These are phyloP conservation scores for Sextonia rubra DNA, from an alignment of 164 flowering plant species.

Conservation along the genomic window DNA sequence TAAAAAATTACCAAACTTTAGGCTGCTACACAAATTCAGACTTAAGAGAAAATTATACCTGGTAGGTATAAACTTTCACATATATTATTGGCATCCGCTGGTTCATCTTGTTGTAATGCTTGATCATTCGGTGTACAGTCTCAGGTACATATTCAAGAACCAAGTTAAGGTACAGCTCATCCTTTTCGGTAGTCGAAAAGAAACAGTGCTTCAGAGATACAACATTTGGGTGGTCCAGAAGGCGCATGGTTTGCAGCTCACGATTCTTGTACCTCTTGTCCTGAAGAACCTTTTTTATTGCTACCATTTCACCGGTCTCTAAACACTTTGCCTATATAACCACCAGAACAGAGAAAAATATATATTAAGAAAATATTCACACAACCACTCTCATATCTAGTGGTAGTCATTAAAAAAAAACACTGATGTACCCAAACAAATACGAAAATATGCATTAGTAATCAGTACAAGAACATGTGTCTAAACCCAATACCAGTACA, in stretches of 20 bases:
- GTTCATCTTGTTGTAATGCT: slow-evolving; percentile 52
- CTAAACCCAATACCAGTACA: too few relatives aligned
- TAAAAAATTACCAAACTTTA: too few relatives aligned
- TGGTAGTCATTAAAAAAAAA: too few relatives aligned
- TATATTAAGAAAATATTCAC: background rate
- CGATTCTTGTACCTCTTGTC: slow-evolving; percentile 76
- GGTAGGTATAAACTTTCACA: slow-evolving; percentile 52
- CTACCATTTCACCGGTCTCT: slow-evolving; percentile 71
- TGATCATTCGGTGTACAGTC: slow-evolving; percentile 60
- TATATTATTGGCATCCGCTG: slow-evolving; percentile 61
- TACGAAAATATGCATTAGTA: too few relatives aligned
- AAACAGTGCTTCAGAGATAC: slow-evolving; percentile 58
- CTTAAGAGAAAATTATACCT: slow-evolving; percentile 25
- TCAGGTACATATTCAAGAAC: slow-evolving; percentile 69
- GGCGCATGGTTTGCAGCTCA: slow-evolving; percentile 74
- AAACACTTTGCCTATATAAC: slow-evolving; percentile 64
- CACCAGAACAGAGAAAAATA: slow-evolving; percentile 1
- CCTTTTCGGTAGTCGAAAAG: slow-evolving; percentile 64
- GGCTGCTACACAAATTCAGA: background rate
- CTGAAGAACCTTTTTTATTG: slow-evolving; percentile 71
- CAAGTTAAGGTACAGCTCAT: slow-evolving; percentile 56
- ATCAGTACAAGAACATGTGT: too few relatives aligned
- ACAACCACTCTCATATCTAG: too few relatives aligned
- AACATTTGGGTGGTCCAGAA: slow-evolving; percentile 62
- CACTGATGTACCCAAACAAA: too few relatives aligned